Base-by-base conservation (phyloP, 257 asterid genomes). In the Ehretia macrophylla region DNA sequence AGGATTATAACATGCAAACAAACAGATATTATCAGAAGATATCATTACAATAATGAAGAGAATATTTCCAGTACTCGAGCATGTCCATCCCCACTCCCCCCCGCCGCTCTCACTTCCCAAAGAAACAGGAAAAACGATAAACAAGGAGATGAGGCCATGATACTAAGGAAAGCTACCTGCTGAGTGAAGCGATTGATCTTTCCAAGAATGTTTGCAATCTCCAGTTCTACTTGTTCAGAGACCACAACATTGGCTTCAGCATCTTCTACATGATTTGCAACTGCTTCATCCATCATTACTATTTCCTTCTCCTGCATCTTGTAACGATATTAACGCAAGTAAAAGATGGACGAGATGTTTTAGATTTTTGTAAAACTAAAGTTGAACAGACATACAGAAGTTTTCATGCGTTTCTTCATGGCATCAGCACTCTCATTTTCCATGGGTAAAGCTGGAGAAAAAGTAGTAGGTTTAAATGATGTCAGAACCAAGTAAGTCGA, bases 181-280 rank as follows among this genome's bases (percentile, higher is more conserved):
- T 84, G 80, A 67, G 95, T 88, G 69, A 83, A 88, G 59, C 59
- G 62, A 32, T 80, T 67, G 65, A 92, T 92, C 87, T 83, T 89
- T 18, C 84, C 96, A 37, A 84, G 89, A 77, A 92, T 83, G 60
- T 72, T 79, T 72, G 85, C 79, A 72, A 92, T 81, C 70, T 92
- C 91, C 52, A 74, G 77, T 65, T 81, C 83, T 68, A 84, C 67
- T 73, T 78, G 85, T 65, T 88, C 94, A 20, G 96, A 88, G 59
- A 72, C 77, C 68, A 71, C 48, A 59, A 71, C 51, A n/a, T n/a
- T n/a, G n/a, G n/a, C n/a, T 52, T 63, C 69, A 62, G 77, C 98
- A 64, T 88, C 93, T 35, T 67, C 88, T 51, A 73, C 56, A 67
- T 67, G 65, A 70, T 70, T 73, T n/a, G 32, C 62, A 50, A 14